Percentiles rank a stretch among this genome's conserved stretches.
phyloP scores from a whole-genome alignment of 164 flowering plant genomes.

The Umbellularia californica region DNA sequence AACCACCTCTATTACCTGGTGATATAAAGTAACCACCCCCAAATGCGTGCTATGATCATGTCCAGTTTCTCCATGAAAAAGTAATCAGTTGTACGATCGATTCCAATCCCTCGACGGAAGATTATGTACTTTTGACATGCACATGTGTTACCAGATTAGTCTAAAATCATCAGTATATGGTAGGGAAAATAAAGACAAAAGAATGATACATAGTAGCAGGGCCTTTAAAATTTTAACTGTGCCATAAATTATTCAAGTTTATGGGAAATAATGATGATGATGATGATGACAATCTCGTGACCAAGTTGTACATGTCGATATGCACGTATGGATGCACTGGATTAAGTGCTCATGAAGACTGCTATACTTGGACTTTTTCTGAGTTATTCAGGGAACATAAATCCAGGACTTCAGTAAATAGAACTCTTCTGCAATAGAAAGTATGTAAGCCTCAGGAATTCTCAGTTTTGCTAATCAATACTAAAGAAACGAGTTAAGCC shows the following conservation, averaged over 20 bases:
- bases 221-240: too few relatives aligned
- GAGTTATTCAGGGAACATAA: too few relatives aligned
- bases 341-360: neutral
- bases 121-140: slow-evolving; percentile 65
- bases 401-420: too few relatives aligned
- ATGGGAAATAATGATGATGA: neutral
- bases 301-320: neutral
- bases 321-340: neutral
- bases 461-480: too few relatives aligned
- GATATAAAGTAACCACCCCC: slow-evolving; percentile 57
- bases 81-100: slow-evolving; percentile 77
- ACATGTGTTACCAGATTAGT: slow-evolving; percentile 13
- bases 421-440: too few relatives aligned
- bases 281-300: neutral
- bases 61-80: slow-evolving; percentile 98
- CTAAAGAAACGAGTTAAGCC: too few relatives aligned
- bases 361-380: neutral
- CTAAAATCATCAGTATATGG: neutral
- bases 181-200: neutral
- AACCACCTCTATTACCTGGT: slow-evolving; percentile 61
- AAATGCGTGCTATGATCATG: slow-evolving; percentile 71
- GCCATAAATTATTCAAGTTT: too few relatives aligned
- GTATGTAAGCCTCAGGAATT: too few relatives aligned
- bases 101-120: slow-evolving; percentile 90
- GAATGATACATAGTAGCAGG: neutral